Base-by-base conservation (phyloP, 805 yeast genomes). In the Teunomyces barrocoloradensis region DNA sequence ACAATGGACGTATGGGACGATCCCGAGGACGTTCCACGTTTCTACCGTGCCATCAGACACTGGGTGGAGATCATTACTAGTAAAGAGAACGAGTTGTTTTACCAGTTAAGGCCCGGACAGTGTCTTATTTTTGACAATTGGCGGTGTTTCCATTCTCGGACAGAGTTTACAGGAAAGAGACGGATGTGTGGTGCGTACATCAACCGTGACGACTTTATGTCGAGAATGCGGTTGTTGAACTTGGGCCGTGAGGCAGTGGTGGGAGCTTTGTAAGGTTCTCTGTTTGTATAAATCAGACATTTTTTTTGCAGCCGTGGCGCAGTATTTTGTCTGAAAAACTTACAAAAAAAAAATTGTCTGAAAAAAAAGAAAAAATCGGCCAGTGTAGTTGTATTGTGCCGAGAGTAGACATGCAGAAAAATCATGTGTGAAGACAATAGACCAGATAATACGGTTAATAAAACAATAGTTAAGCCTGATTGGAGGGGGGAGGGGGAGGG, bases 121-220 rank as follows among this genome's bases (percentile, higher is more conserved):
- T 78, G 83, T 42, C 64, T 84, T 53, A 78, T 85, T 35, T 84
- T 84, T 59, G 89, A 85, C 59, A 85, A 84, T 59, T 84, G 89
- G 89, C 64, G 90, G 55, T 81, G 82, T 17, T 72, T 84, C 63
- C 90, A 85, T 60, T 81, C 85, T 13, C 73, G 89, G 57, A 79
- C 82, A 39, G 83, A 74, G 50, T 82, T 84, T 49, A 78, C 84
- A 1, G 89, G 90, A 2, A 76, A 78, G 57, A 71, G 89, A 60
- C 68, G 87, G 54, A 74, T 84, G 77, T 85, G 89, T 60, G 89
- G 89, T 10, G 88, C 87, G 1, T 84, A 85, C 62, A 71, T 80
- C 52, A 82, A 81, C 60, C 69, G 85, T 46, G 89, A 85, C 57
- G 90, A 84, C 59, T 84, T 81, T 60, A 65, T 81, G 23, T 63